Conservation (phyloP, 768 basidiomycete species). For the Psilocybe tampanensis region DNA sequence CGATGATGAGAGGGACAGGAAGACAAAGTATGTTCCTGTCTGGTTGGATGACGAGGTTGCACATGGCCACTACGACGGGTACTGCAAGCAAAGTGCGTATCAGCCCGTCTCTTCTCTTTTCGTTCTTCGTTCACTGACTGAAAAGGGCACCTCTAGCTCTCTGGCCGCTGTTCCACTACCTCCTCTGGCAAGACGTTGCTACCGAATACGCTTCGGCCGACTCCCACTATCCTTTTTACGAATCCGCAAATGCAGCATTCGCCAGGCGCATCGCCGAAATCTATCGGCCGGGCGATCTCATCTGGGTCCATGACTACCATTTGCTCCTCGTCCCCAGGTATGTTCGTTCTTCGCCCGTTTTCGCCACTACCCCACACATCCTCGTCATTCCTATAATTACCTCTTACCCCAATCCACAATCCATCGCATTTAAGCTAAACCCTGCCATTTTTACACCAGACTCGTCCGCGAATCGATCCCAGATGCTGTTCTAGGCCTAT, state of each 20-base stretch:
- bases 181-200: constrained; percentile 96
- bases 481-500: constrained; percentile 81
- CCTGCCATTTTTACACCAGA: constrained; percentile 26
- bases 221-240: constrained; percentile 78
- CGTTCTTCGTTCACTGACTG: neutral
- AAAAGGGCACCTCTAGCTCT: constrained; percentile 55
- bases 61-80: constrained; percentile 95
- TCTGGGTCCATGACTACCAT: constrained; percentile 97
- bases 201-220: constrained; percentile 88
- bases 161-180: constrained; percentile 98
- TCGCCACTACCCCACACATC: neutral
- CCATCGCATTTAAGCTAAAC: constrained; percentile 3
- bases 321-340: constrained; percentile 82
- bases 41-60: constrained; percentile 90
- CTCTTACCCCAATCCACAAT: constrained; percentile 6
- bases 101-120: neutral
- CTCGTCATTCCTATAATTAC: neutral
- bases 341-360: too few species aligned
- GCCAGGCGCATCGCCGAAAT: constrained; percentile 72
- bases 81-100: constrained; percentile 89
- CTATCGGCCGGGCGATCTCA: constrained; percentile 87
- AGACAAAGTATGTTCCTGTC: constrained; percentile 82
- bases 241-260: constrained; percentile 83
- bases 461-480: constrained; percentile 74
- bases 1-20: constrained; percentile 56